Evolutionary conservation across 1,139 yeast genomes (phyloP), one percentile per base, ranked within the genome.

Genomic region (Saccharomyces pastorianus): DNA sequence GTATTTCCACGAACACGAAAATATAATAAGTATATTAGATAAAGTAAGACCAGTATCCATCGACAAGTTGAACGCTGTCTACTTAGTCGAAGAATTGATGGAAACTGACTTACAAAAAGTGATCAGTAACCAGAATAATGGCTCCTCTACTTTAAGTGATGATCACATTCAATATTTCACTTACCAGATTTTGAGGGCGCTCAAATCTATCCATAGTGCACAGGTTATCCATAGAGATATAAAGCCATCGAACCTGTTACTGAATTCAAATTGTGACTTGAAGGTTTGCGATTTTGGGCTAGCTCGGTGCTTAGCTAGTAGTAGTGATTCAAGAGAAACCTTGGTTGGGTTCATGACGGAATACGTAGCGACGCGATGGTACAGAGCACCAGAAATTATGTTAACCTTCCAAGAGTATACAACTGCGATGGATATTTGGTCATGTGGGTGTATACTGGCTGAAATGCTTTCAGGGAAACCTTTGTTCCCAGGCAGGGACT

Each of bases 241-340:
- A 61, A 91, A 91, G 70, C 98, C 98, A 2, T 83, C 91, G 20
- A 91, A 91, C 70, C 73, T 91, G 56, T 76, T 91, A 55, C 73
- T 91, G 47, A 91, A 91, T 66, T 84, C 95, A 31, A 89, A 90
- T 67, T 91, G 98, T 72, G 97, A 90, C 72, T 76, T 91, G 63
- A 91, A 91, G 68, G 82, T 91, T 47, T 89, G 97, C 70, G 98
- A 91, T 71, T 91, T 91, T 73, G 98, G 98, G 0, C 76, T 91
- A 48, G 95, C 97, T 1, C 77, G 98, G 55, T 86, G 88, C 9
- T 65, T 82, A 29, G 95, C 96, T 17, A 88, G 85, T 64, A 80
- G 85, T 44, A 70, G 72, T 13, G 70, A 69, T 28, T 65, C 71
- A 2, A 64, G 70, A 9, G 71, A 70, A 42, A 71, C 70, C 41